A percentile compares a stretch with the other conserved stretches of the same genome.
Evolutionary conservation across 306 rosid species (phyloP).

Genomic region (Dryas octopetala): DNA sequence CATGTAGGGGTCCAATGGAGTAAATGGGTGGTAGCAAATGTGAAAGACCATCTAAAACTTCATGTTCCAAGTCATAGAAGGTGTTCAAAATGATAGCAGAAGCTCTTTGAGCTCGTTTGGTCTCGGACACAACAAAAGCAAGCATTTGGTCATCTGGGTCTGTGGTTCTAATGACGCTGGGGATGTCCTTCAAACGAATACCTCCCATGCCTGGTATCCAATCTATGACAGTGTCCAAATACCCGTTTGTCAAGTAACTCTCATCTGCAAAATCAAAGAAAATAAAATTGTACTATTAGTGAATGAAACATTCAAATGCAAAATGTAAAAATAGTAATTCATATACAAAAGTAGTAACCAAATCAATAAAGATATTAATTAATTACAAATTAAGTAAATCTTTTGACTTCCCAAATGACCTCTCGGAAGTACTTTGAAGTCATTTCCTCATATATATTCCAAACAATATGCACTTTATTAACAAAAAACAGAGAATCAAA

Average conservation of each 20-base stretch:
- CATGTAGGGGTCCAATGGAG: conserved; percentile 55
- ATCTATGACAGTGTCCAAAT: too few relatives aligned
- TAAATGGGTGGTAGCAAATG: conserved; percentile 44
- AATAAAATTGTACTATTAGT: neutral
- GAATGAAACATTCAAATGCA: too few relatives aligned
- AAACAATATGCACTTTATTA: too few relatives aligned
- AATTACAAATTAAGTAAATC: too few relatives aligned
- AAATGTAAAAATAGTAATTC: too few relatives aligned
- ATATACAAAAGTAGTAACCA: too few relatives aligned
- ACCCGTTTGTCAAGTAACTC: conserved; percentile 44
- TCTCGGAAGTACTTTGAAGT: neutral
- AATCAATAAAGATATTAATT: too few relatives aligned
- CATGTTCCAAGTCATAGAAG: conserved; percentile 46
- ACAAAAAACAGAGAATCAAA: too few relatives aligned
- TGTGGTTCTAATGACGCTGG: conserved; percentile 55
- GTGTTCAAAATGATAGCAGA: conserved; percentile 61
- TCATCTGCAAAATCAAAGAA: conserved; percentile 35
- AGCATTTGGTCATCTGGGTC: conserved; percentile 45
- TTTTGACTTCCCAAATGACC: too few relatives aligned
- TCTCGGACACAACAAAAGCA: neutral
- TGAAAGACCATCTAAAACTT: conserved; percentile 34
- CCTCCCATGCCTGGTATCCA: conserved; percentile 61
- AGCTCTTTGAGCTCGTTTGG: conserved; percentile 35
- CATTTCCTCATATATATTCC: too few relatives aligned
- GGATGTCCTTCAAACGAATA: conserved; percentile 53